Conservation (phyloP, 164 flowering plant species). For the Kingdonia uniflora region DNA sequence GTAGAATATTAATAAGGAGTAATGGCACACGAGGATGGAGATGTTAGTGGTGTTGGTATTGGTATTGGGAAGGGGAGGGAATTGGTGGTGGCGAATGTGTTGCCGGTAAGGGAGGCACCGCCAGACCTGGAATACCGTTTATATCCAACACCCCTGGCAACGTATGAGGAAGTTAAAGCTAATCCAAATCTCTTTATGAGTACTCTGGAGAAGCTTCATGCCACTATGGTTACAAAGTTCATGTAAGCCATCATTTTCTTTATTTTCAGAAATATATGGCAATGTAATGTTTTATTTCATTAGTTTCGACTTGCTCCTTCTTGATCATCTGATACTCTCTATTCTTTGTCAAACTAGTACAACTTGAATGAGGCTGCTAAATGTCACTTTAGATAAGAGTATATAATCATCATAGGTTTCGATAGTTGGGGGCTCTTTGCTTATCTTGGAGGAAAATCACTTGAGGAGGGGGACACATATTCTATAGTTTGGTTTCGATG, state of each 20-base stretch:
- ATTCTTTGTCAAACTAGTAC: too few relatives aligned
- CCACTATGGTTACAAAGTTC: conserved; percentile 69
- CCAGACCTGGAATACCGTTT: conserved; percentile 12
- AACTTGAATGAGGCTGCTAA: too few relatives aligned
- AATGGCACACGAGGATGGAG: conserved; percentile 16
- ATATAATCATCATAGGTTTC: too few relatives aligned
- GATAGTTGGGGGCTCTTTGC: too few relatives aligned
- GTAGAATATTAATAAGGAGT: background rate
- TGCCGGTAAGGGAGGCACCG: conserved; percentile 14
- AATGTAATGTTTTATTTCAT: too few relatives aligned
- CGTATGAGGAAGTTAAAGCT: conserved; percentile 48
- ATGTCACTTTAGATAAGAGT: too few relatives aligned
- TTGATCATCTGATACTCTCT: too few relatives aligned
- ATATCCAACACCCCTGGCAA: conserved; percentile 53
- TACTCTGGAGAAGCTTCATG: conserved; percentile 63
- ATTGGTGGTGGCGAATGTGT: conserved; percentile 21
- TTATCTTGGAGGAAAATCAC: too few relatives aligned
- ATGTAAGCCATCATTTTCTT: conserved; percentile 34
- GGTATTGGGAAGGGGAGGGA: conserved; percentile 10
- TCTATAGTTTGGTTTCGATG: too few relatives aligned
- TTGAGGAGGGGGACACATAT: too few relatives aligned
- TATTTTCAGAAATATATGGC: too few relatives aligned
- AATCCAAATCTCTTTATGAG: conserved; percentile 46
- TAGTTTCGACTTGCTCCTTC: too few relatives aligned
- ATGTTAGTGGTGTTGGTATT: conserved; percentile 7